Percentiles rank a stretch among this genome's conserved stretches.
phyloP scores from a whole-genome alignment of 139 green algal species.

The Micromonas pusilla region DNA sequence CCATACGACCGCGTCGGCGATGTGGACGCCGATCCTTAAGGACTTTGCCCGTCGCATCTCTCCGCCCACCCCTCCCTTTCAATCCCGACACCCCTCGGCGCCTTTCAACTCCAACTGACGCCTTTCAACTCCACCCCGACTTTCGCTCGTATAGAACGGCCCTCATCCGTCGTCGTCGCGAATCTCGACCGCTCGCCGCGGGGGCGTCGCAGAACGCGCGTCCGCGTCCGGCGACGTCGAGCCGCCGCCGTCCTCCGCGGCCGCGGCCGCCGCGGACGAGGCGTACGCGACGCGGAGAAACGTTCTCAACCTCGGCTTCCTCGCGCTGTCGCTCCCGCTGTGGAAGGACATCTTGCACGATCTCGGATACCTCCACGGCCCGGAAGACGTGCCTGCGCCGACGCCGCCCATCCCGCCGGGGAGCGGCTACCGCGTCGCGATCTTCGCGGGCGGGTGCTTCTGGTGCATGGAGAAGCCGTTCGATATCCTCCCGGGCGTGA shows the following conservation, averaged over 20 bases:
- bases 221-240: too few species aligned
- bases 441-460: conserved; percentile 39
- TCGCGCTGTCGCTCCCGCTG: background rate
- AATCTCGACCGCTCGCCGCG: too few species aligned
- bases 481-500: conserved; percentile 26
- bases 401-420: background rate
- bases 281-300: background rate
- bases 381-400: background rate
- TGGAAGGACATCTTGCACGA: conserved; percentile 13
- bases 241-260: background rate
- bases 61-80: too few species aligned
- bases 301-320: background rate
- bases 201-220: too few species aligned
- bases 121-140: too few species aligned
- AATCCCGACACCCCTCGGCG: too few species aligned
- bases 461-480: conserved; percentile 43
- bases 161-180: too few species aligned
- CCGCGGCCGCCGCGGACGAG: background rate
- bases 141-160: too few species aligned
- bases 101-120: too few species aligned
- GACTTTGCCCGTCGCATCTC: too few species aligned
- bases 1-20: too few species aligned
- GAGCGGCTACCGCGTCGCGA: conserved; percentile 22
- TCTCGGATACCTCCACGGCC: conserved; percentile 1
- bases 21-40: too few species aligned